Conservation (phyloP, 352 stramenopile genomes). For the Pythium dissimile region DNA sequence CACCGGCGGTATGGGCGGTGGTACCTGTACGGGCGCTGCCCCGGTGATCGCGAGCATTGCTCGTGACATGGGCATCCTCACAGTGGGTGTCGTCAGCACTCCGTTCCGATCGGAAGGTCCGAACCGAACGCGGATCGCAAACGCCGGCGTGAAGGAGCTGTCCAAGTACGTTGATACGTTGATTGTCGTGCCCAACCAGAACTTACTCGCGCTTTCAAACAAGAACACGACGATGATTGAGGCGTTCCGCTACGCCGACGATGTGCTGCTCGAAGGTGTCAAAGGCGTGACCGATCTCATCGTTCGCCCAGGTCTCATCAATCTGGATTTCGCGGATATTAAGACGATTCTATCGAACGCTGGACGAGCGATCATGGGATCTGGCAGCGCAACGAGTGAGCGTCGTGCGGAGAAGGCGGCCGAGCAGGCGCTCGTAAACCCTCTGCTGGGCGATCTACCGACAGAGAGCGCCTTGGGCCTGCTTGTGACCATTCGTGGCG, state of each 20-base stretch:
- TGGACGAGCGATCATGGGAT: slow-evolving; percentile 95
- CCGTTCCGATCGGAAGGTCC: slow-evolving; percentile 95
- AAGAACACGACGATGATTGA: slow-evolving; percentile 92
- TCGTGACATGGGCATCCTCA: slow-evolving; percentile 92
- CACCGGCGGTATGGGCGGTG: slow-evolving; percentile 93
- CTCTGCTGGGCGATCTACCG: slow-evolving; percentile 91
- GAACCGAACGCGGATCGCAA: slow-evolving; percentile 91
- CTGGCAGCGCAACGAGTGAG: slow-evolving; percentile 71
- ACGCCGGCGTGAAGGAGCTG: slow-evolving; percentile 91
- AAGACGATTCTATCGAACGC: slow-evolving; percentile 94
- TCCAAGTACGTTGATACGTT: slow-evolving; percentile 93
- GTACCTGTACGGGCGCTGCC: slow-evolving; percentile 90
- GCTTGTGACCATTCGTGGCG: slow-evolving; percentile 95
- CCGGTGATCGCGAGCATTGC: slow-evolving; percentile 93
- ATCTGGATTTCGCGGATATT: slow-evolving; percentile 97
- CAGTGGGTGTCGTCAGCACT: slow-evolving; percentile 95
- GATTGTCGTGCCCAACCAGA: slow-evolving; percentile 97
- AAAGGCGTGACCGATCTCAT: slow-evolving; percentile 96
- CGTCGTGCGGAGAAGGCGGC: slow-evolving; percentile 88
- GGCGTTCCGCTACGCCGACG: slow-evolving; percentile 93
- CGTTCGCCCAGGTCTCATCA: slow-evolving; percentile 95
- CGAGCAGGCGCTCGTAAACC: slow-evolving; percentile 93
- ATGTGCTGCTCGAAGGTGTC: slow-evolving; percentile 94
- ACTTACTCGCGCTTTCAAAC: slow-evolving; percentile 90
- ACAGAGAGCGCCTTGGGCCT: slow-evolving; percentile 92